These are phyloP conservation scores for Exidia glandulosa DNA, from an alignment of 768 basidiomycete species.

Conservation along the genomic window DNA sequence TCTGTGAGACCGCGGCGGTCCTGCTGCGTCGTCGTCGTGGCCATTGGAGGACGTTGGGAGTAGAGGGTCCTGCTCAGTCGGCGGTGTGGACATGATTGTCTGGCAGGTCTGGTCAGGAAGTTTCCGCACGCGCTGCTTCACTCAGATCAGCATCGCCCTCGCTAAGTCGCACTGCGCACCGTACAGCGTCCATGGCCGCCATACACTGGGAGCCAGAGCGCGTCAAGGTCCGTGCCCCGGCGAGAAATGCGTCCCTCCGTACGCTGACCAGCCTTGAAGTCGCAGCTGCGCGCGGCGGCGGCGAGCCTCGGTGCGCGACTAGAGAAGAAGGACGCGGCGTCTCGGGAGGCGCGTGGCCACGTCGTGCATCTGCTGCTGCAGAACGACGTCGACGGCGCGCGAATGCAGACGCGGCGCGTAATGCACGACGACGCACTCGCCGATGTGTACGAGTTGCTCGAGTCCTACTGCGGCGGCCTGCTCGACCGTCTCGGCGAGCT, in stretches of 20 bases:
- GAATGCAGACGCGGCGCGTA: neutral
- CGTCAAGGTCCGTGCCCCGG: neutral
- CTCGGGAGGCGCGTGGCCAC: neutral
- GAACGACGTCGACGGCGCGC: neutral
- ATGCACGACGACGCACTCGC: neutral
- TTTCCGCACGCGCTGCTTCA: neutral
- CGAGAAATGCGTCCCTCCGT: neutral
- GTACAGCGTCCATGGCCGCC: neutral
- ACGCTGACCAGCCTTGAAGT: neutral
- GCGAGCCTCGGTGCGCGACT: neutral
- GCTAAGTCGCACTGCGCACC: neutral
- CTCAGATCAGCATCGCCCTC: neutral
- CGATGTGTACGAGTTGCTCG: neutral
- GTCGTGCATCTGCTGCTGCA: neutral
- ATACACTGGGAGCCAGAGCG: neutral
- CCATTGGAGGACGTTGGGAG: neutral
- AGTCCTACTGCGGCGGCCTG: neutral
- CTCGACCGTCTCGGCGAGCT: neutral
- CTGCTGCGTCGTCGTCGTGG: neutral
- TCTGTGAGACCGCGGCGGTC: neutral
- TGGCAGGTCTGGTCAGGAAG: neutral
- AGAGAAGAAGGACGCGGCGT: neutral
- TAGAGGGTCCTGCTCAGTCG: neutral
- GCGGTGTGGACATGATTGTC: neutral
- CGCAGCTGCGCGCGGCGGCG: neutral